phyloP scores from a whole-genome alignment of 2,329 filamentous ascomycete genomes.

The Monilinia fructigena region DNA sequence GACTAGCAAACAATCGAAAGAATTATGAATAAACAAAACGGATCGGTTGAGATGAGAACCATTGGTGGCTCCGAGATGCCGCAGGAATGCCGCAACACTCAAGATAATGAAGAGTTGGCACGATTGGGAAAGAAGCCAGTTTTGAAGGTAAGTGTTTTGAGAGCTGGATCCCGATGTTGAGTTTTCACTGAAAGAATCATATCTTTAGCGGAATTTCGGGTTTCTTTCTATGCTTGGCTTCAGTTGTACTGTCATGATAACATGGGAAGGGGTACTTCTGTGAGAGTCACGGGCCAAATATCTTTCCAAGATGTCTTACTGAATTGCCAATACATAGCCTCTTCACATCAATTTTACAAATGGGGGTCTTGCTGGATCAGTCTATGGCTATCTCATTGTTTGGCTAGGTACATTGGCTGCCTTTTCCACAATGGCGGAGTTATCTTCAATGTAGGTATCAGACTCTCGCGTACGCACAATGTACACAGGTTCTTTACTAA shows the following conservation, averaged over 20 bases:
- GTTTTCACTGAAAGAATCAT: not conserved
- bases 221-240: constrained; percentile 45
- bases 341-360: constrained; percentile 18
- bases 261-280: constrained; percentile 41
- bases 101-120: constrained; percentile 14
- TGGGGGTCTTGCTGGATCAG: constrained; percentile 38
- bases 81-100: not conserved
- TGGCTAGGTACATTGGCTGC: constrained; percentile 34
- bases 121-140: constrained; percentile 10
- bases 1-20: not conserved
- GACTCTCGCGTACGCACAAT: not conserved
- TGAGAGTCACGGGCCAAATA: not conserved
- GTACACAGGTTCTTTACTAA: not conserved
- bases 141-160: constrained; percentile 6
- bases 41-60: not conserved
- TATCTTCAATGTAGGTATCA: constrained; percentile 33
- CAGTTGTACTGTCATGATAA: constrained; percentile 44
- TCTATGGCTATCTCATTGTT: constrained; percentile 42
- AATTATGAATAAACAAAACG: constrained; percentile 9
- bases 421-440: constrained; percentile 30
- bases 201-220: constrained; percentile 41
- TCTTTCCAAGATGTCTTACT: too few relatives aligned
- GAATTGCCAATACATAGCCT: not conserved
- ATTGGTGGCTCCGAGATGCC: constrained; percentile 11
- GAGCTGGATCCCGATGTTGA: not conserved